These are phyloP conservation scores for Neurospora sp. DNA, from an alignment of 495 filamentous ascomycete genomes.

Conservation along the genomic window DNA sequence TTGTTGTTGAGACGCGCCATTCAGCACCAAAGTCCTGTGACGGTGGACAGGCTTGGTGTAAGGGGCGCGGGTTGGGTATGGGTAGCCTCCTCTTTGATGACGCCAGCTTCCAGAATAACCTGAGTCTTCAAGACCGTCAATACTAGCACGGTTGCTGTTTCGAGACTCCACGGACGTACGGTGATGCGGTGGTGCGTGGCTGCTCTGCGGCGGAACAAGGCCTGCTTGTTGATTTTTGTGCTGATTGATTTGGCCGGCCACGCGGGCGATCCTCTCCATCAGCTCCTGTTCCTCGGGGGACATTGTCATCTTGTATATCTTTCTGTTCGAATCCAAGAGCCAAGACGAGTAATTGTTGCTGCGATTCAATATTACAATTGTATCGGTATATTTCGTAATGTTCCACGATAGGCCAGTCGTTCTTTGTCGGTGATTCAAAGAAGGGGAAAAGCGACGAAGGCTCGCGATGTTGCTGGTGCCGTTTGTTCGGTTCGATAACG, in stretches of 20 bases:
- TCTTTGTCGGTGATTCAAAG: background rate
- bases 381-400: background rate
- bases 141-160: background rate
- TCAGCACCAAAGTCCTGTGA: constrained; percentile 65
- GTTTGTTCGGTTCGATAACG: background rate
- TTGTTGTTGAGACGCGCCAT: constrained; percentile 29
- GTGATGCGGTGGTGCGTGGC: constrained; percentile 5
- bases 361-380: background rate
- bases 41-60: constrained; percentile 44
- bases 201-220: constrained; percentile 7
- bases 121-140: constrained; percentile 17
- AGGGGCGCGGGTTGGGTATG: constrained; percentile 34
- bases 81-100: constrained; percentile 14
- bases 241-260: constrained; percentile 76
- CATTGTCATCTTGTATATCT: constrained; percentile 36
- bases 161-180: constrained; percentile 12
- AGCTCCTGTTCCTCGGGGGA: constrained; percentile 65
- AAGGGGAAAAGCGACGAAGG: background rate
- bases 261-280: constrained; percentile 60
- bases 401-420: background rate
- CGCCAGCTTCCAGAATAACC: constrained; percentile 21
- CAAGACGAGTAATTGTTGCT: background rate
- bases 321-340: constrained; percentile 5
- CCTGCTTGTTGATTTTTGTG: constrained; percentile 56
- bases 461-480: background rate